phyloP scores from a whole-genome alignment of 495 filamentous ascomycete genomes.

The Penicillium pulvis region DNA sequence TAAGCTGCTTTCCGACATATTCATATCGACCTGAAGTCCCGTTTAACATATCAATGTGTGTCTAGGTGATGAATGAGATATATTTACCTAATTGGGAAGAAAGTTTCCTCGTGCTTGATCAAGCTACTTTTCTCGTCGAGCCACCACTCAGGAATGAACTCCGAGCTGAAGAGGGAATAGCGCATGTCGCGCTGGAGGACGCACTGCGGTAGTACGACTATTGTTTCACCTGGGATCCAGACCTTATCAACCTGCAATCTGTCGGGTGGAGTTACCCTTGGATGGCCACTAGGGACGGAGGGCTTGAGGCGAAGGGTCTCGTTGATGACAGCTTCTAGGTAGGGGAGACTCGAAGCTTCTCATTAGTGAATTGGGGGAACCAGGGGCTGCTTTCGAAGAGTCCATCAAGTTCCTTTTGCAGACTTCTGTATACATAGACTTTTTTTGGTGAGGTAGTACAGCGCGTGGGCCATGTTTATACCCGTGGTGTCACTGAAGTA shows the following conservation, averaged over 20 bases:
- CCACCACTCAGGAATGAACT: conserved; percentile 63
- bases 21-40: conserved; percentile 3
- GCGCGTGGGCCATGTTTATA: background rate
- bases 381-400: background rate
- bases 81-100: conserved; percentile 45
- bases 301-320: conserved; percentile 57
- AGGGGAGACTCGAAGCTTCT: conserved; percentile 20
- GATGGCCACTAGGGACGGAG: conserved; percentile 42
- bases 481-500: conserved; percentile 3
- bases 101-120: conserved; percentile 46
- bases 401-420: background rate
- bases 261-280: conserved; percentile 32
- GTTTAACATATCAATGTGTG: background rate
- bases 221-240: conserved; percentile 30
- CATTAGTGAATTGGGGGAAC: background rate
- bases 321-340: conserved; percentile 53
- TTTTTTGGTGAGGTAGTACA: background rate
- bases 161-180: conserved; percentile 32
- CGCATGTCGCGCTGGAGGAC: conserved; percentile 24
- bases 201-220: conserved; percentile 38
- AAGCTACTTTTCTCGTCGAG: conserved; percentile 36
- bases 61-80: background rate
- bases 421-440: no score
- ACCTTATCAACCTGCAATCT: conserved; percentile 29
- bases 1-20: conserved; percentile 10